These are phyloP conservation scores for Xerocomellus intermedius DNA, from an alignment of 768 basidiomycete species.

Conservation along the genomic window DNA sequence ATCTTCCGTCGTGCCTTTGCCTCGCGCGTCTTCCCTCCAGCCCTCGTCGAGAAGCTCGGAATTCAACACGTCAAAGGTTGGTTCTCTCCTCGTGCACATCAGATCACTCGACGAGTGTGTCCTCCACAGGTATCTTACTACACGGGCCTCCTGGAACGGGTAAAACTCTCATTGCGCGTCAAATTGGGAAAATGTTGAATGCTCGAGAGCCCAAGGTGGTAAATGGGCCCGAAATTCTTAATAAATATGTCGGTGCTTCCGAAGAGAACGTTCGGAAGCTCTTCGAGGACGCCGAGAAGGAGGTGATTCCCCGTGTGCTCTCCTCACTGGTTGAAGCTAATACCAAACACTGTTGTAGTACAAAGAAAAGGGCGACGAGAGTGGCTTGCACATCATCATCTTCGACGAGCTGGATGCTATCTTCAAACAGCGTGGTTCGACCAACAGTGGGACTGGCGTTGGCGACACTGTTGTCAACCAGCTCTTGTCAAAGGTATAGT, in stretches of 20 bases:
- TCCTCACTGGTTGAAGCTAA: neutral
- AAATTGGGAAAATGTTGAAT: constrained; percentile 99
- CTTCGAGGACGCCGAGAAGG: constrained; percentile 97
- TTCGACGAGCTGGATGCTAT: constrained; percentile 99
- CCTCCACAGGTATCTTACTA: constrained; percentile 74
- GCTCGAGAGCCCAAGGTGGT: constrained; percentile 97
- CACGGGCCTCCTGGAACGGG: constrained; percentile 98
- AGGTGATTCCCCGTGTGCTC: constrained; percentile 47
- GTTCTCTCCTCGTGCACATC: constrained; percentile 4
- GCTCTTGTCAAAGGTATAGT: constrained; percentile 85
- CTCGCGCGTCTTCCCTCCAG: constrained; percentile 97
- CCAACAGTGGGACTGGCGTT: constrained; percentile 88
- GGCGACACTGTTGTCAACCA: constrained; percentile 99
- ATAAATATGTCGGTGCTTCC: constrained; percentile 94
- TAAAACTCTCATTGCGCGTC: constrained; percentile 95
- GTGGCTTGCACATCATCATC: constrained; percentile 97
- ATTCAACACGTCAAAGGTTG: constrained; percentile 97
- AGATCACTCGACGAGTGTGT: neutral
- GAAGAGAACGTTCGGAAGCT: constrained; percentile 98
- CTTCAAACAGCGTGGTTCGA: constrained; percentile 97
- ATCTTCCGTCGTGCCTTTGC: constrained; percentile 99
- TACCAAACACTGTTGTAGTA: constrained; percentile 51
- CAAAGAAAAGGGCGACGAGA: constrained; percentile 96
- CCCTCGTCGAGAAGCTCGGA: constrained; percentile 93
- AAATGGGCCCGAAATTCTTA: constrained; percentile 96